These are phyloP conservation scores for Mentha longifolia DNA, from an alignment of 257 asterid genomes.

Conservation along the genomic window DNA sequence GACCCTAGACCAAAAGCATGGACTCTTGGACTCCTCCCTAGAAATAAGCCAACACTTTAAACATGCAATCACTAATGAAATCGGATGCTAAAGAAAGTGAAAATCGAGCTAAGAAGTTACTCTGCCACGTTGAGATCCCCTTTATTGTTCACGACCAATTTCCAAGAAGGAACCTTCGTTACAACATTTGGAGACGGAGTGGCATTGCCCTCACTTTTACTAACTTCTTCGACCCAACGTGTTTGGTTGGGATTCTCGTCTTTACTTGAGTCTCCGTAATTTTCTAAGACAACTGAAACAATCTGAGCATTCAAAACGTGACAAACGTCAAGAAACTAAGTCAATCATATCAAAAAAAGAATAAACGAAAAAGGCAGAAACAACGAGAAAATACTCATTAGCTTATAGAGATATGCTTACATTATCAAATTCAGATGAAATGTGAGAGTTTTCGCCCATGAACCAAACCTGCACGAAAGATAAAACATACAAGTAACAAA, in stretches of 20 bases:
- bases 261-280: constrained; percentile 56
- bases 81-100: constrained; percentile 27
- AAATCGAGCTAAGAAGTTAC: constrained; percentile 49
- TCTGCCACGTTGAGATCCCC: constrained; percentile 69
- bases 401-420: constrained; percentile 51
- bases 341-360: constrained; percentile 6
- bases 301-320: constrained; percentile 52
- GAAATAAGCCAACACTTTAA: constrained; percentile 26
- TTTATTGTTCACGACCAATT: constrained; percentile 62
- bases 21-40: constrained; percentile 76
- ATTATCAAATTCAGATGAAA: constrained; percentile 80
- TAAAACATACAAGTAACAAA: constrained; percentile 10
- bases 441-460: constrained; percentile 93
- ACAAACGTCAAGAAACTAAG: constrained; percentile 26
- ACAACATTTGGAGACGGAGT: constrained; percentile 54
- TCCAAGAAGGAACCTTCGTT: constrained; percentile 72
- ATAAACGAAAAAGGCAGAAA: neutral
- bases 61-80: neutral
- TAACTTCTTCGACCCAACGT: constrained; percentile 72
- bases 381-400: neutral
- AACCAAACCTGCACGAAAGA: constrained; percentile 72
- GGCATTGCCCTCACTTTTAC: constrained; percentile 60
- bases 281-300: constrained; percentile 90
- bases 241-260: constrained; percentile 48
- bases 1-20: constrained; percentile 85